phyloP scores from a whole-genome alignment of 1,284 basidiomycete species.

The Cutaneotrichosporon dermatis region DNA sequence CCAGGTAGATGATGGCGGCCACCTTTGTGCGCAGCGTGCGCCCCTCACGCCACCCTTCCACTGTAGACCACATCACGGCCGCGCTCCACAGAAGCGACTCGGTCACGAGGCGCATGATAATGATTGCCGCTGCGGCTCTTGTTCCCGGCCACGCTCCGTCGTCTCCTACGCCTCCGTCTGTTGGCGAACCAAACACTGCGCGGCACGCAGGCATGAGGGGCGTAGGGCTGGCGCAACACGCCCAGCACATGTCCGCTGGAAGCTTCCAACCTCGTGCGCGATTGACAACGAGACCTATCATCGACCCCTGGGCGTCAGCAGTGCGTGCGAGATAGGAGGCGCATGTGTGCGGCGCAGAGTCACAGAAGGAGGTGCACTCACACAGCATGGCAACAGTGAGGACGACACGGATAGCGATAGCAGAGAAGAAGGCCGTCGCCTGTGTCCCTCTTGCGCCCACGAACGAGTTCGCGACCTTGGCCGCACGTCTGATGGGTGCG shows the following conservation, averaged over 20 bases:
- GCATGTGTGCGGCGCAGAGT: too few relatives aligned
- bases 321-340: too few relatives aligned
- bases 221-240: neutral
- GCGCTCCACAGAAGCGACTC: constrained; percentile 16
- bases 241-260: neutral
- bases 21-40: constrained; percentile 17
- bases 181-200: neutral
- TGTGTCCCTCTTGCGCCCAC: constrained; percentile 5
- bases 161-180: neutral
- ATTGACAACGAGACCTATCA: neutral
- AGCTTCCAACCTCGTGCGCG: neutral
- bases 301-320: neutral
- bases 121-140: neutral
- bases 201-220: neutral
- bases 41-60: constrained; percentile 18
- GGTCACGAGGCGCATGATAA: neutral
- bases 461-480: constrained; percentile 6
- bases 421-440: neutral
- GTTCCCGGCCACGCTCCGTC: neutral
- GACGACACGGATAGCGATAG: constrained; percentile 9
- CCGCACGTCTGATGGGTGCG: constrained; percentile 16
- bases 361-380: constrained; percentile 2
- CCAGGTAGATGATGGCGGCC: constrained; percentile 15
- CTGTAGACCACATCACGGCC: constrained; percentile 12
- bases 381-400: constrained; percentile 12